These are phyloP conservation scores for Ceratobasidium theobromae DNA, from an alignment of 1,284 basidiomycete species.

Conservation along the genomic window DNA sequence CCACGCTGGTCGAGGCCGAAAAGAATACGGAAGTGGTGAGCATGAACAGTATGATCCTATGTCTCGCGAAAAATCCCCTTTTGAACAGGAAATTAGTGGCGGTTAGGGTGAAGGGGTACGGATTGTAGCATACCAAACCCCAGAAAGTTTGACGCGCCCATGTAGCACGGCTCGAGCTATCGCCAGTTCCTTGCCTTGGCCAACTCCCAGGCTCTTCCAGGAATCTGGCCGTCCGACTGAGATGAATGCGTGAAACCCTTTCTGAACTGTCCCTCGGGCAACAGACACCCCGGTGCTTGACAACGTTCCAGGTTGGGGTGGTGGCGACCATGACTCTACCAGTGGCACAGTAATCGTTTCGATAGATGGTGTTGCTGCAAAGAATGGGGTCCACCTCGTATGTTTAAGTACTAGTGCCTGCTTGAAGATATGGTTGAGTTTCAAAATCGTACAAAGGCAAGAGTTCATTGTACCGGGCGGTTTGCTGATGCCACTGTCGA, in stretches of 20 bases:
- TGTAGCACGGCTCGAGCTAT: constrained; percentile 15
- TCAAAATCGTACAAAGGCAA: neutral
- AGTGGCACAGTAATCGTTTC: constrained; percentile 41
- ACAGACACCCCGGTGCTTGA: neutral
- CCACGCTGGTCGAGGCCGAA: constrained; percentile 7
- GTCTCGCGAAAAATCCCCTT: constrained; percentile 26
- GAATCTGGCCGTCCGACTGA: constrained; percentile 13
- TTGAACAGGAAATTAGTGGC: too few species aligned
- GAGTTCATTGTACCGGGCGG: constrained; percentile 5
- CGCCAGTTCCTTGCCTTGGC: constrained; percentile 15
- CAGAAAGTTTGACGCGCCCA: constrained; percentile 18
- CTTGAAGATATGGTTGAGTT: neutral
- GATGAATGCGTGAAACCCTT: constrained; percentile 13
- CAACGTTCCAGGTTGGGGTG: constrained; percentile 2
- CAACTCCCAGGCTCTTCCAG: constrained; percentile 15
- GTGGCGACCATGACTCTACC: constrained; percentile 5
- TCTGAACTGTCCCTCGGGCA: constrained; percentile 23
- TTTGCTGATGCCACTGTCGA: constrained; percentile 16
- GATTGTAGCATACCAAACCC: neutral
- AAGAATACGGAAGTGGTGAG: constrained; percentile 19
- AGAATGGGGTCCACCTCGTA: neutral
- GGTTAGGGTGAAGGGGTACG: neutral
- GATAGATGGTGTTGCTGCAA: neutral
- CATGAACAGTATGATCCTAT: constrained; percentile 4
- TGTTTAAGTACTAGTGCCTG: constrained; percentile 13